These are phyloP conservation scores for Nyctanthes arbortristis DNA, from an alignment of 257 asterid genomes.

Conservation along the genomic window DNA sequence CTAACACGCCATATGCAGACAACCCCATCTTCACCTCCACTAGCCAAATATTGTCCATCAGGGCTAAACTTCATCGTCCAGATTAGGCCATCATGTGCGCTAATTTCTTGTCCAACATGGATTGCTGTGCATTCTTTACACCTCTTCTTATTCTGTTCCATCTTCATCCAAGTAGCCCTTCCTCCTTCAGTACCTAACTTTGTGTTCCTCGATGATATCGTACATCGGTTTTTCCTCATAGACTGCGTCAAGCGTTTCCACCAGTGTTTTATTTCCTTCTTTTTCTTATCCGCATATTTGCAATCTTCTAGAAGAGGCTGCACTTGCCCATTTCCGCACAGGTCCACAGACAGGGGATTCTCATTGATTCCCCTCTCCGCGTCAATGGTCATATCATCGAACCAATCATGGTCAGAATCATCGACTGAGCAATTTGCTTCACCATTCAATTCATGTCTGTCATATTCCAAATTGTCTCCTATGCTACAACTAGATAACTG, in stretches of 20 bases:
- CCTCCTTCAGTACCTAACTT: slow-evolving; percentile 16
- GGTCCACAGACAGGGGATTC: slow-evolving; percentile 4
- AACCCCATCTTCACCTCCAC: slow-evolving; percentile 80
- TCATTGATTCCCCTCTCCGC: slow-evolving; percentile 21
- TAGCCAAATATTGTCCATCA: slow-evolving; percentile 69
- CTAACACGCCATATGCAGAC: slow-evolving; percentile 66
- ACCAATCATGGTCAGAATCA: slow-evolving; percentile 40
- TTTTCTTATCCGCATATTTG: slow-evolving; percentile 16
- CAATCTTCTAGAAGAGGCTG: slow-evolving; percentile 13
- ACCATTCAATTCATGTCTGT: slow-evolving; percentile 46
- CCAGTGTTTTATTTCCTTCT: slow-evolving; percentile 48
- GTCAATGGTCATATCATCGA: slow-evolving; percentile 27
- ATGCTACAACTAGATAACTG: background rate
- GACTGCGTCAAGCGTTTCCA: slow-evolving; percentile 42
- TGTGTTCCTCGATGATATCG: slow-evolving; percentile 18
- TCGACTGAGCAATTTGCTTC: slow-evolving; percentile 49
- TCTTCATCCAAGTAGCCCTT: slow-evolving; percentile 27
- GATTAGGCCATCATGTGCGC: slow-evolving; percentile 63
- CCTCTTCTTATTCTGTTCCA: slow-evolving; percentile 44
- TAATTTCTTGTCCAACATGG: slow-evolving; percentile 52
- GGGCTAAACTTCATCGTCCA: slow-evolving; percentile 82
- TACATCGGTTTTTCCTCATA: slow-evolving; percentile 32
- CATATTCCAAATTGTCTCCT: slow-evolving; percentile 30
- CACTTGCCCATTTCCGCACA: slow-evolving; percentile 7
- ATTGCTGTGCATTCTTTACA: slow-evolving; percentile 54